phyloP scores from a whole-genome alignment of 2,329 filamentous ascomycete genomes.

The Alternaria brassicae region DNA sequence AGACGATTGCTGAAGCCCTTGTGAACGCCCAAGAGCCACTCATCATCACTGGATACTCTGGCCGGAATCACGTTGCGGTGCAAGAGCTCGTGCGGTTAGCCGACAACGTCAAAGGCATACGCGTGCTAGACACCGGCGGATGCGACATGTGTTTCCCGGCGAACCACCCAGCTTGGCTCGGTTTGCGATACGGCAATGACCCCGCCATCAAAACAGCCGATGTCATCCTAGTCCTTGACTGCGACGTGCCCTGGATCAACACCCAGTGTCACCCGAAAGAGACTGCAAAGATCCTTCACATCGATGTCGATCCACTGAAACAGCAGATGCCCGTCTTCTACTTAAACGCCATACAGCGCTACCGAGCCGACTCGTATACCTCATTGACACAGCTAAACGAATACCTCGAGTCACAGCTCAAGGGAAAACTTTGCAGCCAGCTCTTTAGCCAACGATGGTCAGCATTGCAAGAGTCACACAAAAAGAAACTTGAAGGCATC shows the following conservation, averaged over 20 bases:
- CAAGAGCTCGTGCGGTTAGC: slow-evolving; percentile 70
- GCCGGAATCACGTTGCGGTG: slow-evolving; percentile 70
- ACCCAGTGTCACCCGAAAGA: slow-evolving; percentile 69
- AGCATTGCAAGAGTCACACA: slow-evolving; percentile 64
- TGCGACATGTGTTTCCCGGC: slow-evolving; percentile 79
- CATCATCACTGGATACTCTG: slow-evolving; percentile 73
- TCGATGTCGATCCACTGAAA: slow-evolving; percentile 72
- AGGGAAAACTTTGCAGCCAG: slow-evolving; percentile 50
- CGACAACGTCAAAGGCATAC: slow-evolving; percentile 70
- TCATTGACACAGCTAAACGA: slow-evolving; percentile 73
- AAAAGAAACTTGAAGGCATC: slow-evolving; percentile 66
- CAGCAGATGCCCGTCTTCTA: slow-evolving; percentile 67
- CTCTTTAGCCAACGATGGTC: slow-evolving; percentile 59
- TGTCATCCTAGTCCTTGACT: slow-evolving; percentile 83
- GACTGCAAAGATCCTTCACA: slow-evolving; percentile 66
- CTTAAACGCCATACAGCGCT: slow-evolving; percentile 61
- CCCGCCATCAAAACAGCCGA: slow-evolving; percentile 78
- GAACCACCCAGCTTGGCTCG: slow-evolving; percentile 63
- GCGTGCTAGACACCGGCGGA: slow-evolving; percentile 77
- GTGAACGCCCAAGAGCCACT: slow-evolving; percentile 70
- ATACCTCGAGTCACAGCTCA: slow-evolving; percentile 59
- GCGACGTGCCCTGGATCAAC: slow-evolving; percentile 93
- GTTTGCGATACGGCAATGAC: slow-evolving; percentile 76
- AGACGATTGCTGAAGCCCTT: slow-evolving; percentile 68
- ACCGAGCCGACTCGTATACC: slow-evolving; percentile 59